phyloP scores from a whole-genome alignment of 2,329 filamentous ascomycete species.

The Aspergillus unguis region DNA sequence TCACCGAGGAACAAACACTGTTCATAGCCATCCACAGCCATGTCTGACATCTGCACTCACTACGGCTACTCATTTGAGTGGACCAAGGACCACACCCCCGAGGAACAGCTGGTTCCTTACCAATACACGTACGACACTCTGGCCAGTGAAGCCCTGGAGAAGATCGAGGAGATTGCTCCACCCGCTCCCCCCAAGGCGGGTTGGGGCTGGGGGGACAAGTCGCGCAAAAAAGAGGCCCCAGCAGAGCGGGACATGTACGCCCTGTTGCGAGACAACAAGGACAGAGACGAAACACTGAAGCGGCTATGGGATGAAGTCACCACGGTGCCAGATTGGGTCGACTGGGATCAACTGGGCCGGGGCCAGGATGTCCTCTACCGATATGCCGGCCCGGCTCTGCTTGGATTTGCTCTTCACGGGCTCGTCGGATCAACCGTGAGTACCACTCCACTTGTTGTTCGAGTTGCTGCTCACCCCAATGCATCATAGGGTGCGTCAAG shows the following conservation, averaged over 20 bases:
- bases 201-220: conserved; percentile 4
- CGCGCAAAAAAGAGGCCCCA: conserved; percentile 24
- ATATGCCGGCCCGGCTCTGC: conserved; percentile 60
- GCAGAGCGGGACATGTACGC: conserved; percentile 60
- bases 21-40: too few species aligned
- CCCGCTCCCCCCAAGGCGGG: conserved; percentile 34
- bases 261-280: conserved; percentile 58
- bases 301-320: conserved; percentile 66
- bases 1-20: too few species aligned
- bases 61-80: conserved; percentile 70
- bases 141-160: conserved; percentile 62
- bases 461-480: too few species aligned
- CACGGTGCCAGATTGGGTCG: conserved; percentile 69
- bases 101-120: conserved; percentile 57
- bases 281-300: conserved; percentile 53
- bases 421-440: too few species aligned
- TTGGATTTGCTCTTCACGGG: too few species aligned
- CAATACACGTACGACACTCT: conserved; percentile 67
- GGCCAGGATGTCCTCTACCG: conserved; percentile 76
- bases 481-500: conserved; percentile 56
- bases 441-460: too few species aligned
- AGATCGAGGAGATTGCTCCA: conserved; percentile 62
- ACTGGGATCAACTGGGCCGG: conserved; percentile 70
- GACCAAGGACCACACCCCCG: conserved; percentile 61
- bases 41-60: conserved; percentile 25